Base-by-base conservation (phyloP, 129 eudicot species). In the Kitagawia praeruptora region DNA sequence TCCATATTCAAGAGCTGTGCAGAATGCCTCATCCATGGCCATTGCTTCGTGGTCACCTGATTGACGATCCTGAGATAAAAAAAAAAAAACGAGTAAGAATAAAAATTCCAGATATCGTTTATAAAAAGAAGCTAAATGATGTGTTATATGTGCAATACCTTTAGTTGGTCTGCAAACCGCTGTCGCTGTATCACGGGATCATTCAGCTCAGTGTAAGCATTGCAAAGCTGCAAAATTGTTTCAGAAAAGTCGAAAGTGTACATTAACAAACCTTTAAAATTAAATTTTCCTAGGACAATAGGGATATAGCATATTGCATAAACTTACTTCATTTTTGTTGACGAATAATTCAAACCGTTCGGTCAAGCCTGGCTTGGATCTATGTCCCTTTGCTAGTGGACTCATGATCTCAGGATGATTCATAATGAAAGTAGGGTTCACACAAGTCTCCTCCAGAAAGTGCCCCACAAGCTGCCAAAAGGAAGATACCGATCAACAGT, bases 31-130 rank as follows among this genome's bases (percentile, higher is more conserved):
- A 80, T 94, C 98, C 87, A 94, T 85, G 75, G 97, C 93, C 98
- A 91, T 94, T 4, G 98, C 98, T 87, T 94, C 98, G 76, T 94
- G 97, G 80, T 94, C 98, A 12, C 98, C 98, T n/a, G 97, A 94
- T 86, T 91, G 97, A 70, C 96, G 88, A 86, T 94, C 98, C 98
- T 94, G 86, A 67, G 83, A 83, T 70, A 31, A 25, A 64, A 37
- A 45, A 37, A 45, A 40, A 15, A 4, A 6, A 42, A 8, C 10
- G 2, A 41, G 56, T 31, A 11, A 77, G 12, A 11, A 49, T 13
- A 2, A 54, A 69, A 34, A 42, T 45, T 44, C 16, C 44, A 67
- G 41, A 40, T 56, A 37, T 54, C n/a, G 27, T 38, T 3, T 16
- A 11, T 12, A 37, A 15, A 51, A 42, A 58, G 45, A 56, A 56